Percentiles rank a stretch among this genome's conserved stretches.
Conservation (phyloP, 768 basidiomycete genomes). For the Boletus reticuloceps region DNA sequence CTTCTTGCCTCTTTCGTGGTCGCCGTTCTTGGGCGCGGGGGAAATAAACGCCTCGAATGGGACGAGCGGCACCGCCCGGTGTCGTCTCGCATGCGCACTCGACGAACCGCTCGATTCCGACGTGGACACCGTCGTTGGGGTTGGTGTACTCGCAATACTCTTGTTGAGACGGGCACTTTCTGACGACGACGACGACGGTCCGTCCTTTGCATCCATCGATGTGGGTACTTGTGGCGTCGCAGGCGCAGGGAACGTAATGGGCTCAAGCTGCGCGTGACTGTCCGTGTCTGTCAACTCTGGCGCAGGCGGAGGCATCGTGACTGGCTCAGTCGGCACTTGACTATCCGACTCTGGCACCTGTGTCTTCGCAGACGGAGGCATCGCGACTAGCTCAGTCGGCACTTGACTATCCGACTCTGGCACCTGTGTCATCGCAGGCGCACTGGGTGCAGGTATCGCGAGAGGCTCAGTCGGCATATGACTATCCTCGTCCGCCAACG, state of each 20-base stretch:
- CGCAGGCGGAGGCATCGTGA: neutral
- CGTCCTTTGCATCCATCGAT: neutral
- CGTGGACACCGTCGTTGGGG: neutral
- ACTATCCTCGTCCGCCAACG: too few species aligned
- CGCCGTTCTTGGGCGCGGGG: neutral
- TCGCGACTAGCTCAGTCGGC: neutral
- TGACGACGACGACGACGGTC: neutral
- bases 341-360: too few species aligned
- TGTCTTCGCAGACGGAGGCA: too few species aligned
- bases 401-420: too few species aligned
- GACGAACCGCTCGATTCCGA: neutral
- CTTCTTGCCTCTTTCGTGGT: too few species aligned
- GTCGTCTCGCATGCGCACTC: neutral
- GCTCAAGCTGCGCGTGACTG: neutral
- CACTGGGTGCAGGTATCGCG: too few species aligned
- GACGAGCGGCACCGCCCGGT: neutral
- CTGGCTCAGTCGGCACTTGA: too few species aligned
- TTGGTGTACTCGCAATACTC: neutral
- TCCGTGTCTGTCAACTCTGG: too few species aligned
- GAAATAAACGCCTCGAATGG: constrained; percentile 27
- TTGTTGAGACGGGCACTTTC: neutral
- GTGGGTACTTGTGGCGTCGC: neutral
- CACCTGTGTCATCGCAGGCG: too few species aligned
- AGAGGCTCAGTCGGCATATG: too few species aligned
- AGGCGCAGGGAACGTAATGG: neutral